Percentiles rank a stretch among this genome's conserved stretches.
Evolutionary conservation across 2,329 filamentous ascomycete genomes (phyloP).

Genomic region (Zalaria obscura): DNA sequence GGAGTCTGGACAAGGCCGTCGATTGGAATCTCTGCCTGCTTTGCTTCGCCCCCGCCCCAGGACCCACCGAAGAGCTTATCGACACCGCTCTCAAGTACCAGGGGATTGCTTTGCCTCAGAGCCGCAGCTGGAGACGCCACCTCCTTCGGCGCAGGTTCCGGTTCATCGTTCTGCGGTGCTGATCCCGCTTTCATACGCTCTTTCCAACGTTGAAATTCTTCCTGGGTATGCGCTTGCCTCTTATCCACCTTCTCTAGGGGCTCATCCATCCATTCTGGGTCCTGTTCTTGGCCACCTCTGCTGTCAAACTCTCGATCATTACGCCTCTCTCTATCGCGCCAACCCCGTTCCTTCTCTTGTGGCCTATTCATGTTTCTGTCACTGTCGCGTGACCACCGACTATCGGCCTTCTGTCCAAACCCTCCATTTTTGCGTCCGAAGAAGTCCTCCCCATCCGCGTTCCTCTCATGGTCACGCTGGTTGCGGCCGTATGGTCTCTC

Average conservation of each 20-base stretch:
- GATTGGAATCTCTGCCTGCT: conserved; percentile 24
- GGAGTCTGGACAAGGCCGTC: conserved; percentile 20
- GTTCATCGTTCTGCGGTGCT: conserved; percentile 18
- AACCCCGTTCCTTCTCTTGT: conserved; percentile 40
- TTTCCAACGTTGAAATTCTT: conserved; percentile 92
- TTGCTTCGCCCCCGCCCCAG: conserved; percentile 39
- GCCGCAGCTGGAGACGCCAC: conserved; percentile 9
- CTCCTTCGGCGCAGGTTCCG: conserved; percentile 8
- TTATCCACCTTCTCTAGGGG: conserved; percentile 44
- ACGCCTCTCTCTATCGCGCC: conserved; percentile 32
- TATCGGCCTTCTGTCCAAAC: conserved; percentile 54
- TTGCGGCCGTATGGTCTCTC: conserved; percentile 34
- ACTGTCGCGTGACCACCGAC: conserved; percentile 40
- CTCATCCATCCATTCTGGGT: conserved; percentile 79
- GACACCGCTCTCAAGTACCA: conserved; percentile 51
- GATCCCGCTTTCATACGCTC: conserved; percentile 64
- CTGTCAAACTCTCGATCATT: conserved; percentile 40
- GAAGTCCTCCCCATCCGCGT: conserved; percentile 27
- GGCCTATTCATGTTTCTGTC: conserved; percentile 22
- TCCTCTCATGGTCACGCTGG: conserved; percentile 36
- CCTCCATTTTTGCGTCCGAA: conserved; percentile 47
- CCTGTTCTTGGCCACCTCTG: conserved; percentile 51
- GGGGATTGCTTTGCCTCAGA: conserved; percentile 41
- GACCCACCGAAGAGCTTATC: conserved; percentile 61
- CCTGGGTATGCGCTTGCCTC: conserved; percentile 53